Evolutionary conservation across 2,329 filamentous ascomycete genomes (phyloP), one percentile per base, ranked within the genome.

Genomic region (Fusarium dimerum): DNA sequence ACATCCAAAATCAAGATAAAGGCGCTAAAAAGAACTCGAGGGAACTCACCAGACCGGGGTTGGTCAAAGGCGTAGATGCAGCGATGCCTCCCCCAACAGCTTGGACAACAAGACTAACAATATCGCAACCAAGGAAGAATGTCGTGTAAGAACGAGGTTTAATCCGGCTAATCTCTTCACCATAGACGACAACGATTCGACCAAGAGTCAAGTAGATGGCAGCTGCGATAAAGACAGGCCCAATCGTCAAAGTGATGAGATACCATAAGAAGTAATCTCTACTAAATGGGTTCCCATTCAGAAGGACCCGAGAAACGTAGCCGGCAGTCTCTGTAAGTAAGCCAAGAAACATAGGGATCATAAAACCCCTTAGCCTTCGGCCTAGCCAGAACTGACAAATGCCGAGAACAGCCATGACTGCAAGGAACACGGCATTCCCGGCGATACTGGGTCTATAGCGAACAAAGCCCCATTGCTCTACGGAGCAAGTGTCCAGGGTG

Each of bases 161-260:
- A 30, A 60, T 51, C 6, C 54, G 48, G 9, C 53, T 52, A 34
- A 53, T 54, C 9, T 43, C 16, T 15, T 52, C 44, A 2, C 56
- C 60, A 15, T 64, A 43, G 20, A 63, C 51, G 6, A 61, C 57
- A n/a, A 65, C 56, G 8, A 65, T 60, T 2, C 59, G 47, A 2
- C 59, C 62, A 32, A 65, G 59, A 18, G 58, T 62, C 20, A 65
- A 50, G 43, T 65, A 65, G 45, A 65, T 65, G 1, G 52, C 52
- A 16, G 63, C 62, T 1, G 62, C 54, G 26, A 65, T 59, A 38
- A 64, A 64, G 39, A 59, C 63, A 2, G 63, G 63, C 2, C 60
- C 63, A 40, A 65, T 65, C 3, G 62, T 65, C 12, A 65, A 51
- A 18, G 55, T 57, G 26, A 60, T 54, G 2, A 60, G 54, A 16